Evolutionary conservation across 306 rosid genomes (phyloP).

Genomic region (Heteromeles arbutifolia): DNA sequence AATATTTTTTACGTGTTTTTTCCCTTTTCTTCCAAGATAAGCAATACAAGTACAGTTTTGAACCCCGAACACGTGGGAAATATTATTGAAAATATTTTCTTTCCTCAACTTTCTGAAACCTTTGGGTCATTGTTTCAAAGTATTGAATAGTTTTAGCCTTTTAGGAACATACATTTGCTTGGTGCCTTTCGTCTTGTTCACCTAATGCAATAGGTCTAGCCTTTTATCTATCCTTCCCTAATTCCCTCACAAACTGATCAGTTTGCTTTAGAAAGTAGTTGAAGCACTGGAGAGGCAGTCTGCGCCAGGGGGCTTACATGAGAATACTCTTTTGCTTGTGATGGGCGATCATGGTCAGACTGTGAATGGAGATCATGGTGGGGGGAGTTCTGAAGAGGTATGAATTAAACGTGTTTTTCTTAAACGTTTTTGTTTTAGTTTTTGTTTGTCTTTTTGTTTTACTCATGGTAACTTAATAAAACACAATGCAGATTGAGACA

Average conservation of each 20-base stretch:
- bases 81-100: background rate
- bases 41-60: background rate
- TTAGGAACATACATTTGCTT: background rate
- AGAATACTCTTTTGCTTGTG: slow-evolving; percentile 85
- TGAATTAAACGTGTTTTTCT: background rate
- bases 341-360: slow-evolving; percentile 99
- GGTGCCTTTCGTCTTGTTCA: background rate
- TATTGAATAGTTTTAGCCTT: background rate
- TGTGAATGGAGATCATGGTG: slow-evolving; percentile 97
- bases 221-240: background rate
- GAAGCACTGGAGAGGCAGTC: slow-evolving; percentile 66
- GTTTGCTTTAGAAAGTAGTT: slow-evolving; percentile 66
- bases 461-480: slow-evolving; percentile 20
- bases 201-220: background rate
- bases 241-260: slow-evolving; percentile 14
- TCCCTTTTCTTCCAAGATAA: background rate
- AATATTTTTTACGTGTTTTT: background rate
- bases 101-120: background rate
- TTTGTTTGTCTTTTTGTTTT: background rate
- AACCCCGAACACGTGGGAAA: background rate
- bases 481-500: slow-evolving; percentile 72
- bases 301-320: slow-evolving; percentile 74
- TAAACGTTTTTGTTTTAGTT: background rate
- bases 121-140: background rate
- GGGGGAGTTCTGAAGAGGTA: slow-evolving; percentile 96